These are phyloP conservation scores for Artomyces pyxidatus DNA, from an alignment of 768 basidiomycete species.

Conservation along the genomic window DNA sequence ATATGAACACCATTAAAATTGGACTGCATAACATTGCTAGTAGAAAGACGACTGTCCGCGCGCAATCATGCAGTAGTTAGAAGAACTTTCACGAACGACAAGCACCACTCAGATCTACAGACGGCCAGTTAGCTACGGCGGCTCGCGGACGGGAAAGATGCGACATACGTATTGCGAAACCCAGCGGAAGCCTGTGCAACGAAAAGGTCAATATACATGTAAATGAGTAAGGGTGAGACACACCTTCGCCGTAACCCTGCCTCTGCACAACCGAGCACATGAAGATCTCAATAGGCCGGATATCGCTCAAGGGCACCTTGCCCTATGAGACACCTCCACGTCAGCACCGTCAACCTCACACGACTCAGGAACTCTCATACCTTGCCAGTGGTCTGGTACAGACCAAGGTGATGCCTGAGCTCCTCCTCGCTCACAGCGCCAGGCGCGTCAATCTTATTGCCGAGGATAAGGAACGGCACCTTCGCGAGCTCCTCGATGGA, in stretches of 20 bases:
- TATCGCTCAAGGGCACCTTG: conserved; percentile 93
- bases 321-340: conserved; percentile 45
- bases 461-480: conserved; percentile 96
- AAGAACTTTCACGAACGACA: background rate
- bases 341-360: background rate
- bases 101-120: background rate
- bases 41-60: background rate
- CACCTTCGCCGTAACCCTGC: conserved; percentile 96
- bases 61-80: no score
- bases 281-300: conserved; percentile 97
- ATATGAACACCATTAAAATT: conserved; percentile 3
- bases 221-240: conserved; percentile 3
- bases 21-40: conserved; percentile 7
- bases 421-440: conserved; percentile 98
- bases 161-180: conserved; percentile 85
- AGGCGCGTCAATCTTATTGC: conserved; percentile 99
- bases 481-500: conserved; percentile 92
- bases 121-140: background rate
- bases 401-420: conserved; percentile 86
- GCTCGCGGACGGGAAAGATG: background rate
- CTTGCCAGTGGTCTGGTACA: conserved; percentile 99
- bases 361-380: conserved; percentile 33
- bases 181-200: conserved; percentile 77
- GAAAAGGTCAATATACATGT: background rate
- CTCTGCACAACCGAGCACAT: conserved; percentile 99